These are phyloP conservation scores for Penicillium polonicum DNA, from an alignment of 2,329 filamentous ascomycete species.

Conservation along the genomic window DNA sequence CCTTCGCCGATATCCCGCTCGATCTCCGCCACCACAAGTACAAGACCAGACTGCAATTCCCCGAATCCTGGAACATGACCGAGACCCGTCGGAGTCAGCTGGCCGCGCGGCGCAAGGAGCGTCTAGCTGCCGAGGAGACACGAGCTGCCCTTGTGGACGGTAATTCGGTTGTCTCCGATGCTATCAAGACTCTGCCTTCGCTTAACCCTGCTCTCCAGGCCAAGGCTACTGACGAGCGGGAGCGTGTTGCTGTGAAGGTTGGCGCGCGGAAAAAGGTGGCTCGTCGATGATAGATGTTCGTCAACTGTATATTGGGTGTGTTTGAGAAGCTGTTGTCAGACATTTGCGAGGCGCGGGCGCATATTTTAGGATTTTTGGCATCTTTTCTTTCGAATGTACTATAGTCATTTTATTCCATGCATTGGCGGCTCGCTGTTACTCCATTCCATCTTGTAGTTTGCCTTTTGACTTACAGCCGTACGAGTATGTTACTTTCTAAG, in stretches of 20 bases:
- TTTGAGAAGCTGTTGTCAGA: constrained; percentile 30
- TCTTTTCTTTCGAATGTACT: constrained; percentile 28
- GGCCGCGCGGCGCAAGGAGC: constrained; percentile 56
- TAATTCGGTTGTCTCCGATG: constrained; percentile 40
- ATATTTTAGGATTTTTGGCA: constrained; percentile 30
- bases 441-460: neutral
- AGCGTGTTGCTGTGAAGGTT: constrained; percentile 30
- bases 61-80: constrained; percentile 78
- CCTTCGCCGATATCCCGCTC: constrained; percentile 83
- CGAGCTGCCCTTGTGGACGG: constrained; percentile 58
- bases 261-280: constrained; percentile 21
- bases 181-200: constrained; percentile 32
- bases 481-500: neutral
- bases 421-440: constrained; percentile 19
- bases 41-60: constrained; percentile 69
- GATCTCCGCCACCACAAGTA: constrained; percentile 81
- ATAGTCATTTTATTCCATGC: constrained; percentile 27
- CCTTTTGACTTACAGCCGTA: neutral
- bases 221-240: constrained; percentile 25
- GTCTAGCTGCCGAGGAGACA: constrained; percentile 56
- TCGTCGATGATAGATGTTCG: constrained; percentile 19
- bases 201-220: constrained; percentile 33
- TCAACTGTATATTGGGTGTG: constrained; percentile 22
- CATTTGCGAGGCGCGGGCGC: constrained; percentile 37
- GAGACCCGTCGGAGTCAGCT: constrained; percentile 65